Conservation (phyloP, 2,329 filamentous ascomycete species). For the Furcasterigmium sp. region DNA sequence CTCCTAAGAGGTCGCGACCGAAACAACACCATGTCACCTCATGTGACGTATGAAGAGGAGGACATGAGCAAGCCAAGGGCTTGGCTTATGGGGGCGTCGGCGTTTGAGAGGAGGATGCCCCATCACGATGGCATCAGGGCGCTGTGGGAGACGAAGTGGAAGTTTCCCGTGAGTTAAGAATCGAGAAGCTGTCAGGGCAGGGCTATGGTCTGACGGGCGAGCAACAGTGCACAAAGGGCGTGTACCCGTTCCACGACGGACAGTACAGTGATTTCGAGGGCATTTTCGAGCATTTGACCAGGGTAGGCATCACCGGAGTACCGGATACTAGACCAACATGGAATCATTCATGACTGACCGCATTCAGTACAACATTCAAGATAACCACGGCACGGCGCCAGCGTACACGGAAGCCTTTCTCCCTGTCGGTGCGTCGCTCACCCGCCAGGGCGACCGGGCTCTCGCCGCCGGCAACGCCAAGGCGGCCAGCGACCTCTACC, state of each 20-base stretch:
- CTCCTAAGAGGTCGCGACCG: conserved; percentile 5
- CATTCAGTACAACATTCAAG: conserved; percentile 38
- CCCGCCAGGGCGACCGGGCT: conserved; percentile 44
- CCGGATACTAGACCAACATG: too few species aligned
- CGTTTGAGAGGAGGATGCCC: conserved; percentile 40
- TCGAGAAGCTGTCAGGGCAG: too few species aligned
- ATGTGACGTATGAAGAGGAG: conserved; percentile 10
- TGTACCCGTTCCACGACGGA: conserved; percentile 74
- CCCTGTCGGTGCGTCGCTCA: conserved; percentile 53
- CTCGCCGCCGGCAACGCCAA: conserved; percentile 40
- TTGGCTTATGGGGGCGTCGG: conserved; percentile 38
- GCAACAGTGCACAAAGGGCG: conserved; percentile 47
- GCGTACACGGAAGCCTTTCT: conserved; percentile 62
- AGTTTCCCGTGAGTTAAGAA: conserved; percentile 48
- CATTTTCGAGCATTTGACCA: conserved; percentile 58
- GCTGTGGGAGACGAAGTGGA: conserved; percentile 75
- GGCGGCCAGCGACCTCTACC: conserved; percentile 56
- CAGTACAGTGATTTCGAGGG: conserved; percentile 63
- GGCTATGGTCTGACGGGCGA: too few species aligned
- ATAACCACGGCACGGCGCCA: conserved; percentile 58
- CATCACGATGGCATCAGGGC: conserved; percentile 56
- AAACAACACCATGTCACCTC: conserved; percentile 20
- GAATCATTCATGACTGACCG: background rate
- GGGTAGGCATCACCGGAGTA: too few species aligned
- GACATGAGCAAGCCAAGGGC: conserved; percentile 16